Base-by-base conservation (phyloP, 805 yeast species). In the Suhomyces sp. region DNA sequence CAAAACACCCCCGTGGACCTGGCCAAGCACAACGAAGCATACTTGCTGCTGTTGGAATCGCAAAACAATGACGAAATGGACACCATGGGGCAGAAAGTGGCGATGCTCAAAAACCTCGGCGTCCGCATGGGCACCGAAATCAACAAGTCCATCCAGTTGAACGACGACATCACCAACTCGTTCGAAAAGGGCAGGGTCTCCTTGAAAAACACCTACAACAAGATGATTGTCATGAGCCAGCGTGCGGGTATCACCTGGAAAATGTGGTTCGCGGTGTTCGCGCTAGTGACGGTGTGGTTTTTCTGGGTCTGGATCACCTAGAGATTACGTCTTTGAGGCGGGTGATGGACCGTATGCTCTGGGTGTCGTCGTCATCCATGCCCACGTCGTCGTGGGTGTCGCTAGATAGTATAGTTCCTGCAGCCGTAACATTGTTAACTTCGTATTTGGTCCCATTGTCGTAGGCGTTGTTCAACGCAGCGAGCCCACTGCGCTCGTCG, bases 221-320 rank as follows among this genome's bases (percentile, higher is more conserved):
- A 66, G 52, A 76, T 76, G 80, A 67, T 76, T 47, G 61, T 70
- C 27, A 74, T 76, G 80, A 74, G 79, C 63, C 69, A 73, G 62
- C 60, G 74, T 41, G 79, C 79, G 12, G 80, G 80, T 2, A 73
- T 76, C 46, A 65, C 72, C 44, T 76, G 79, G 75, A 63, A 67
- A 49, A 71, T 73, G 77, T 76, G 80, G 80, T 60, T 74, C 42
- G 57, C 60, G 31, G 77, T 76, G 54, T 75, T 76, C 58, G 47
- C 57, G 35, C 44, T 72, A 19, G 75, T 75, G 26, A 61, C 68
- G 47, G 36, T 70, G 44, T 73, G 72, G 70, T 76, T 76, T 54
- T 69, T 72, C 60, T 75, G 72, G 65, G 72, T 75, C 24, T 76
- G 80, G 80, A 49, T 73, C 44, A 60, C 62, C 46, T 66, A 62